Base-by-base conservation (phyloP, 2,329 filamentous ascomycete species). In the Raffaelea ambrosiae region DNA sequence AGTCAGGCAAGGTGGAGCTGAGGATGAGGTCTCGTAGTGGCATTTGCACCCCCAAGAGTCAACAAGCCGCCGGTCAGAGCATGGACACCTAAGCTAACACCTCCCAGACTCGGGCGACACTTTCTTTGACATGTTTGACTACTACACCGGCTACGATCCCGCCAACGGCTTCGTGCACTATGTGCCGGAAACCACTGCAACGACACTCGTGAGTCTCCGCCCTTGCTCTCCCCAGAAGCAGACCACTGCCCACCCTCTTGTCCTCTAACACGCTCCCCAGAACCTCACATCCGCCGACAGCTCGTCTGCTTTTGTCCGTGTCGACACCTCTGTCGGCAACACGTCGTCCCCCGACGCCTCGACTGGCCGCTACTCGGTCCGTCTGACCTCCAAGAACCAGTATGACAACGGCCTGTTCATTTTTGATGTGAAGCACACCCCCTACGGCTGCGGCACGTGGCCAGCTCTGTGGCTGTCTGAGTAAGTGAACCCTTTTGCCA, bases 381-480 rank as follows among this genome's bases (percentile, higher is more conserved):
- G 81, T 14, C 65, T 84, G 48, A 71, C 77, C 51, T 84, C 80
- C 33, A 81, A 77, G 57, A 67, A 62, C 40, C 73, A 73, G 40
- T 84, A 83, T 62, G 62, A 79, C 56, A 63, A 59, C n/a, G 81
- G 81, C 0, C 73, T 84, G n/a, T 84, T 84, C 63, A 66, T 84
- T 56, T 84, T 84, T 56, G 79, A 84, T 57, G 68, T 84, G 53
- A 69, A 73, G 51, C 81, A 84, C 62, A 76, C 76, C 0, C 81
- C 81, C 0, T 76, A 70, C 55, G 81, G 79, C 39, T 84, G 81
- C 57, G 79, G 71, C 3, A 79, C 73, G 20, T 85, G 78, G 82
- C 78, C 79, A 2, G 73, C 83, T 0, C 69, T 86, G 11, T 86
- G 83, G 83, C 67, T 86, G 7, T 69, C 71, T 0, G 82, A 86